Evolutionary conservation across 495 filamentous ascomycete genomes (phyloP).

Genomic region (Talaromyces borbonicus): DNA sequence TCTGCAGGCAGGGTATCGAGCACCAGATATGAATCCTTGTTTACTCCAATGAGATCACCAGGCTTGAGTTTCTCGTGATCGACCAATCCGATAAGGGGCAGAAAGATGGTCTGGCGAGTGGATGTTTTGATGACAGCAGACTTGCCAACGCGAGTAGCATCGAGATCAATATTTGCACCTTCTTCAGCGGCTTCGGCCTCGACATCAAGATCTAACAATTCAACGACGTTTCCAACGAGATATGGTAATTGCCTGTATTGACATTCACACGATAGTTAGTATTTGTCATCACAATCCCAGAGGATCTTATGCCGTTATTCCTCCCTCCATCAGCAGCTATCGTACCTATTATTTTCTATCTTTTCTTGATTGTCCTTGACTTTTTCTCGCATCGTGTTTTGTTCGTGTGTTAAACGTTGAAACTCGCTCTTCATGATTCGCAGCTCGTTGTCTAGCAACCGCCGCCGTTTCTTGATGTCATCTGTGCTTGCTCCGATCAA

Average conservation of each 20-base stretch:
- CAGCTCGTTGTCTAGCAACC: slow-evolving; percentile 91
- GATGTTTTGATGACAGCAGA: slow-evolving; percentile 99
- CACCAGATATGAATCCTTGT: slow-evolving; percentile 99
- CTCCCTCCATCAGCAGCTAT: too few species aligned
- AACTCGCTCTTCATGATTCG: slow-evolving; percentile 98
- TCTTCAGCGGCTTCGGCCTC: slow-evolving; percentile 93
- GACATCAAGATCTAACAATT: slow-evolving; percentile 91
- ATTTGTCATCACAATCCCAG: slow-evolving; percentile 3
- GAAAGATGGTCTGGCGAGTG: slow-evolving; percentile 96
- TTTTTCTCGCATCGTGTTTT: slow-evolving; percentile 89
- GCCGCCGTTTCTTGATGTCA: slow-evolving; percentile 78
- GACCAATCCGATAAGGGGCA: slow-evolving; percentile 94
- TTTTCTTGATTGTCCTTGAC: slow-evolving; percentile 98
- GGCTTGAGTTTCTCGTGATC: slow-evolving; percentile 90
- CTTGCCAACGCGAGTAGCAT: slow-evolving; percentile 93
- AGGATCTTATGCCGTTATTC: too few species aligned
- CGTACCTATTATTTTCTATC: slow-evolving; percentile 96
- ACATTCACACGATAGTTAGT: neutral
- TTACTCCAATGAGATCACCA: slow-evolving; percentile 93
- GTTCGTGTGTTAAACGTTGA: slow-evolving; percentile 89
- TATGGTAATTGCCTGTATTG: slow-evolving; percentile 81
- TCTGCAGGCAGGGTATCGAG: slow-evolving; percentile 97
- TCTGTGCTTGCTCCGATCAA: slow-evolving; percentile 82
- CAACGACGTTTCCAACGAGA: slow-evolving; percentile 95
- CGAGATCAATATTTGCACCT: slow-evolving; percentile 95